These are phyloP conservation scores for Fraxinus americana DNA, from an alignment of 257 asterid species.

Conservation along the genomic window DNA sequence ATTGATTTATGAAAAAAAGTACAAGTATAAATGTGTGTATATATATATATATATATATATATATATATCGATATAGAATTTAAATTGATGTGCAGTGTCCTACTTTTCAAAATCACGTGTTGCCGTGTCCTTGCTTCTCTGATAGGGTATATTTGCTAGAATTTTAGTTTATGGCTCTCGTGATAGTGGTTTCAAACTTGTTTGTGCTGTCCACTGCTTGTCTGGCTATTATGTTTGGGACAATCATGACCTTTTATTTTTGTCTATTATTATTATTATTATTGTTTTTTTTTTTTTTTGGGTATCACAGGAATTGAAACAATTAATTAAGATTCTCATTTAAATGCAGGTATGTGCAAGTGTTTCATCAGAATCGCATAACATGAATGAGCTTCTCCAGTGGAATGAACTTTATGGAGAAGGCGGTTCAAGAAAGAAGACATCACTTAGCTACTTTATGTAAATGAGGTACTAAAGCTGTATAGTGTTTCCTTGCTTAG, in stretches of 20 bases:
- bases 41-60: no score
- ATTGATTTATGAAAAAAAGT: no score
- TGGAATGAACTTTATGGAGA: conserved; percentile 86
- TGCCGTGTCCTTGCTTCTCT: neutral
- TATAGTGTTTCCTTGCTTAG: conserved; percentile 11
- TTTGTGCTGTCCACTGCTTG: neutral
- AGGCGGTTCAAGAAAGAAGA: conserved; percentile 81
- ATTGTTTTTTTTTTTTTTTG: neutral
- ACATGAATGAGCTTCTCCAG: conserved; percentile 73
- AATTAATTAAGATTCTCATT: neutral
- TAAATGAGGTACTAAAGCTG: conserved; percentile 27
- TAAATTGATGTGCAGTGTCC: neutral
- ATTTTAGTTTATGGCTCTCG: neutral
- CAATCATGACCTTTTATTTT: neutral
- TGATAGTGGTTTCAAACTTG: neutral
- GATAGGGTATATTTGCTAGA: neutral
- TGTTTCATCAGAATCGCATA: conserved; percentile 65
- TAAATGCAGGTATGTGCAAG: conserved; percentile 71
- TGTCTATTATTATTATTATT: neutral
- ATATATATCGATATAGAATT: no score
- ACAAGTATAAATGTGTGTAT: no score
- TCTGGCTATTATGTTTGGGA: neutral
- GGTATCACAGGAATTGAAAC: neutral
- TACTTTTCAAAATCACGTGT: neutral
- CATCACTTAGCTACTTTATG: conserved; percentile 71